Evolutionary conservation across 1,284 basidiomycete genomes (phyloP).

Genomic region (Athelia sp.): DNA sequence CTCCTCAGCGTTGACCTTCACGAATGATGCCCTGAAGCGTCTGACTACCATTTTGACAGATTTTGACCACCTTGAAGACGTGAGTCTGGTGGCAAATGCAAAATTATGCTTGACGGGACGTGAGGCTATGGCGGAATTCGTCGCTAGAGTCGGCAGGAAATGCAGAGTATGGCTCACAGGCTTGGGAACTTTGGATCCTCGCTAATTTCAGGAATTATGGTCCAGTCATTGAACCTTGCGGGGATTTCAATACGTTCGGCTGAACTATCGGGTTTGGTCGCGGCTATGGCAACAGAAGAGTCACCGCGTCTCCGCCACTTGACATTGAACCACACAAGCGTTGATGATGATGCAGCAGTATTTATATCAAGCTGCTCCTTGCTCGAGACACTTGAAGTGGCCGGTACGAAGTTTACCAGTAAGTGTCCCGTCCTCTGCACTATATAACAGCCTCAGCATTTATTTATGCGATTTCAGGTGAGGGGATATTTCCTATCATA

Average conservation of each 20-base stretch:
- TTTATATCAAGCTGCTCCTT: slow-evolving; percentile 48
- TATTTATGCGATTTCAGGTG: slow-evolving; percentile 33
- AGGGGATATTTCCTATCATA: slow-evolving; percentile 51
- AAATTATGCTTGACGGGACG: slow-evolving; percentile 43
- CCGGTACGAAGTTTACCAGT: slow-evolving; percentile 59
- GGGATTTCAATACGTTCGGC: slow-evolving; percentile 48
- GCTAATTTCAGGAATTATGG: background rate
- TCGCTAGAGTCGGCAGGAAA: slow-evolving; percentile 48
- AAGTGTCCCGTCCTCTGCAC: no score
- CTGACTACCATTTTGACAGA: slow-evolving; percentile 38
- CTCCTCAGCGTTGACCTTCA: slow-evolving; percentile 49
- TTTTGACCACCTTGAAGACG: slow-evolving; percentile 36
- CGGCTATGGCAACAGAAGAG: slow-evolving; percentile 24
- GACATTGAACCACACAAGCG: slow-evolving; percentile 54
- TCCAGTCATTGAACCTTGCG: slow-evolving; percentile 50
- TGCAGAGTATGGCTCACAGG: slow-evolving; percentile 42
- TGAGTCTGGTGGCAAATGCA: slow-evolving; percentile 59
- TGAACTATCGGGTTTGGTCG: slow-evolving; percentile 45
- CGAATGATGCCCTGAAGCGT: slow-evolving; percentile 39
- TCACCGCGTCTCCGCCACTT: slow-evolving; percentile 40
- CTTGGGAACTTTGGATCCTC: slow-evolving; percentile 6
- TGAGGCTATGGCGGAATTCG: slow-evolving; percentile 37
- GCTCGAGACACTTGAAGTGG: slow-evolving; percentile 45
- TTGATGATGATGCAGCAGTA: slow-evolving; percentile 50
- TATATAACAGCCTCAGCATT: background rate